Percentiles rank a stretch among this genome's conserved stretches.
Evolutionary conservation across 1,284 basidiomycete species (phyloP).

Genomic region (Erythrobasidium hasegawianum): DNA sequence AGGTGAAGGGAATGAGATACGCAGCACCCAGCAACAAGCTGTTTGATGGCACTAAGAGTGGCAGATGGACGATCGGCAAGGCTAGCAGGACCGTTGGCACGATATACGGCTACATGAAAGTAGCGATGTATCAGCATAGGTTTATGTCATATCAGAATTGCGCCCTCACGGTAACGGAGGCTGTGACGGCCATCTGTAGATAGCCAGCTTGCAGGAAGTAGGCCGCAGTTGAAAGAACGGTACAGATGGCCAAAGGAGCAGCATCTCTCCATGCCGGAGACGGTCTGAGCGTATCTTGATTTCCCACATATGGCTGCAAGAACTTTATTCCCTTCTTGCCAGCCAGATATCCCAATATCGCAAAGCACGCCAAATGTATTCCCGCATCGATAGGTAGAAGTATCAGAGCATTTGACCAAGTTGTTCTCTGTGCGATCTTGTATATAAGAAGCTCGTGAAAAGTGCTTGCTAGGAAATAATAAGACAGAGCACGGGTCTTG

Average conservation of each 20-base stretch:
- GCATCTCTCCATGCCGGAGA: conserved; percentile 18
- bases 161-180: no score
- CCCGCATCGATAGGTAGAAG: conserved; percentile 11
- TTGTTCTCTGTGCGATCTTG: conserved; percentile 21
- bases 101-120: conserved; percentile 13
- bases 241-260: conserved; percentile 11
- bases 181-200: no score
- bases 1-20: conserved; percentile 8
- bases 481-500: conserved; percentile 6
- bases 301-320: neutral
- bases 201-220: conserved; percentile 7
- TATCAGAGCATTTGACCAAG: conserved; percentile 8
- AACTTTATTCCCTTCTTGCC: neutral
- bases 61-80: conserved; percentile 1
- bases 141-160: no score
- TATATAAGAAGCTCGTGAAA: conserved; percentile 8
- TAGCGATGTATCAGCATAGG: no score
- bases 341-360: neutral
- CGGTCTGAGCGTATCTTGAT: neutral
- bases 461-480: conserved; percentile 10
- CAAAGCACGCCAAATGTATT: neutral
- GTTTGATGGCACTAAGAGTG: conserved; percentile 11
- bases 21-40: conserved; percentile 11
- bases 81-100: conserved; percentile 10
- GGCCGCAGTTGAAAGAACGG: conserved; percentile 1